These are phyloP conservation scores for Metschnikowia colocasiae DNA, from an alignment of 805 yeast species.

Conservation along the genomic window DNA sequence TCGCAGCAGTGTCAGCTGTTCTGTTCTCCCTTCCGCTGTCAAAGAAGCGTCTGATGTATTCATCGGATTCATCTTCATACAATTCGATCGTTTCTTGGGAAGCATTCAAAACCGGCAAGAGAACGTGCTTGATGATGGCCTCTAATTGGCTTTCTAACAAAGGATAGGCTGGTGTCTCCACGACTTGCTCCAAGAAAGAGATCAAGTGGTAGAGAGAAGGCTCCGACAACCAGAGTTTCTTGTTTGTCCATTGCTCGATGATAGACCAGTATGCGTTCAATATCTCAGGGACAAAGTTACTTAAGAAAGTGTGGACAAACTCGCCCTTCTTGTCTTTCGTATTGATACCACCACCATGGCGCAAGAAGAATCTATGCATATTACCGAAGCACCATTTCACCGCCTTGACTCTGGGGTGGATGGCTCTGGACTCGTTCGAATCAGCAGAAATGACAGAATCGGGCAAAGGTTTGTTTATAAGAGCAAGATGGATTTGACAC, in stretches of 20 bases:
- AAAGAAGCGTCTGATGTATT: constrained; percentile 41
- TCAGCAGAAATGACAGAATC: constrained; percentile 31
- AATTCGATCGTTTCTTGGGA: constrained; percentile 37
- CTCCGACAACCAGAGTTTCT: constrained; percentile 39
- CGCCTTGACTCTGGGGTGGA: constrained; percentile 42
- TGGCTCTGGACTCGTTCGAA: constrained; percentile 25
- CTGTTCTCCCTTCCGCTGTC: constrained; percentile 46
- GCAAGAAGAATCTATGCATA: constrained; percentile 37
- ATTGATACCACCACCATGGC: constrained; percentile 42
- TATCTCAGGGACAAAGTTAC: constrained; percentile 41
- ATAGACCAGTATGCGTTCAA: constrained; percentile 41
- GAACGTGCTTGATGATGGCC: constrained; percentile 38
- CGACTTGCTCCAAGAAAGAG: constrained; percentile 40
- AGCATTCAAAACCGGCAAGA: constrained; percentile 41
- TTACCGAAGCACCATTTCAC: constrained; percentile 46
- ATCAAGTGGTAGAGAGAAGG: constrained; percentile 41
- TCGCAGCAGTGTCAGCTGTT: constrained; percentile 49
- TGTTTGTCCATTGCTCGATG: constrained; percentile 39
- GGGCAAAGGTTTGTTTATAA: constrained; percentile 40
- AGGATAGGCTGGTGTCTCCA: constrained; percentile 38
- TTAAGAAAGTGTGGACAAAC: constrained; percentile 32
- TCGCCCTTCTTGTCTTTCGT: constrained; percentile 28
- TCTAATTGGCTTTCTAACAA: constrained; percentile 38
- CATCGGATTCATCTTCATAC: constrained; percentile 46
- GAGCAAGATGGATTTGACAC: constrained; percentile 38